These are phyloP conservation scores for Suhomyces vadensis DNA, from an alignment of 805 yeast species.

Conservation along the genomic window DNA sequence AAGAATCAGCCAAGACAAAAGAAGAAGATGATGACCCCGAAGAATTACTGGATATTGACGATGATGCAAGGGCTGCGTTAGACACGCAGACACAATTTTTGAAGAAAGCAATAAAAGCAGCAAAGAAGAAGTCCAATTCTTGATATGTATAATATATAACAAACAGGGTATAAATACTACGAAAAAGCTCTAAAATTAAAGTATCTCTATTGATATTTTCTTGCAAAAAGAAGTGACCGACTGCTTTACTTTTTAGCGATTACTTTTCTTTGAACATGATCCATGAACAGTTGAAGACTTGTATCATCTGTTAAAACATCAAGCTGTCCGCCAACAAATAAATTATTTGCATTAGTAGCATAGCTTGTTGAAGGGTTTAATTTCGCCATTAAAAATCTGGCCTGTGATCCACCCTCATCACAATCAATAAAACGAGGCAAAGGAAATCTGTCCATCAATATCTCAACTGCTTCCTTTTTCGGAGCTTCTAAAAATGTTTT, in stretches of 20 bases:
- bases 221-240: neutral
- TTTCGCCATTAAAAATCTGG: conserved; percentile 68
- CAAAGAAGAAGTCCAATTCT: conserved; percentile 10
- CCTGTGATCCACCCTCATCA: conserved; percentile 76
- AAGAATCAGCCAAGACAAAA: conserved; percentile 15
- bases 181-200: neutral
- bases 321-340: conserved; percentile 23
- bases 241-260: conserved; percentile 11
- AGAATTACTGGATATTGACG: conserved; percentile 15
- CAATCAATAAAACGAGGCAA: conserved; percentile 72
- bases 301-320: conserved; percentile 60
- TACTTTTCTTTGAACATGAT: conserved; percentile 47
- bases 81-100: conserved; percentile 12
- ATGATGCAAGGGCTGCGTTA: conserved; percentile 4
- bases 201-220: neutral
- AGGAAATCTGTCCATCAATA: conserved; percentile 67
- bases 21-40: conserved; percentile 18
- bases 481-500: conserved; percentile 62
- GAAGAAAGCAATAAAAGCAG: conserved; percentile 15
- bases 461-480: conserved; percentile 62
- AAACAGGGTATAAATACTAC: too few species aligned
- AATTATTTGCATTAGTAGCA: conserved; percentile 38
- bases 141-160: neutral
- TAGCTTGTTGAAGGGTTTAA: conserved; percentile 66
- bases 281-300: conserved; percentile 57